phyloP scores from a whole-genome alignment of 2,329 filamentous ascomycete species.

The Pseudopyrenochaeta lycopersici region DNA sequence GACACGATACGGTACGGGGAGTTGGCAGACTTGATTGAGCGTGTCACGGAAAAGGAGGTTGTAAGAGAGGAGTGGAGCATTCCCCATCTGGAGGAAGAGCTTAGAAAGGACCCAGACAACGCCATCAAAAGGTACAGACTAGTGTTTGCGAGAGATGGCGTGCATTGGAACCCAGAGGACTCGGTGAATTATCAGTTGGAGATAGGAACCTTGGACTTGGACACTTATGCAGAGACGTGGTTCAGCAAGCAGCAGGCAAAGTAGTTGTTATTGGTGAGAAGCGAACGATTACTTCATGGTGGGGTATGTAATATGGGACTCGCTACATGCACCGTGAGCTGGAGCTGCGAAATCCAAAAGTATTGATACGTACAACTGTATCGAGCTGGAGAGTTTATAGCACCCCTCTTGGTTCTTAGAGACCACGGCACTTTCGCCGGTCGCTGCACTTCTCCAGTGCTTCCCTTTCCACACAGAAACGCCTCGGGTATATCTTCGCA shows the following conservation, averaged over 20 bases:
- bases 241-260: constrained; percentile 11
- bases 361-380: not conserved
- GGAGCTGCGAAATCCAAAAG: not conserved
- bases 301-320: not conserved
- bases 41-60: constrained; percentile 54
- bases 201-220: constrained; percentile 57
- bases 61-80: constrained; percentile 61
- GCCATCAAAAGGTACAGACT: constrained; percentile 67
- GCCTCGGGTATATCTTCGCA: constrained; percentile 25
- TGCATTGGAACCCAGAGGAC: constrained; percentile 64
- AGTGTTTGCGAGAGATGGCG: constrained; percentile 68
- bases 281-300: not conserved
- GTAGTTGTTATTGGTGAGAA: constrained; percentile 3
- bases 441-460: constrained; percentile 18
- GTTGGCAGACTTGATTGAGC: constrained; percentile 64
- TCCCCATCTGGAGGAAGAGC: constrained; percentile 55
- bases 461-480: constrained; percentile 11
- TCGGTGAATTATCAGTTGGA: constrained; percentile 64
- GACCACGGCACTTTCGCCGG: constrained; percentile 29
- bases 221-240: constrained; percentile 45
- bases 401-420: constrained; percentile 16
- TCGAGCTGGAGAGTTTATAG: not conserved
- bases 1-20: constrained; percentile 68
- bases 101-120: constrained; percentile 59
- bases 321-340: constrained; percentile 22